phyloP scores from a whole-genome alignment of 2,329 filamentous ascomycete genomes.

The Penicillium griseofulvum region DNA sequence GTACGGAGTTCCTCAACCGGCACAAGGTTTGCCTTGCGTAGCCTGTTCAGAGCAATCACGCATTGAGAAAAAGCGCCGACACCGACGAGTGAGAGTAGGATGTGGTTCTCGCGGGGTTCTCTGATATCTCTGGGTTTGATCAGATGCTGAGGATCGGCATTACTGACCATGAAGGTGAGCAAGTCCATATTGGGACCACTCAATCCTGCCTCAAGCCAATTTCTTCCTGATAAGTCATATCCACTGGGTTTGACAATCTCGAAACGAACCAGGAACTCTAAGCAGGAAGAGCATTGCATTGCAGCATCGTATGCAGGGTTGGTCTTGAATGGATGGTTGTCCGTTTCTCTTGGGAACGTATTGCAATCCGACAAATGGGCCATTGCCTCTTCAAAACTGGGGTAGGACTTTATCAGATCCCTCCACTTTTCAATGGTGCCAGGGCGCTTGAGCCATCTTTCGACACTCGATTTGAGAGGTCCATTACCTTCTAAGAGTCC shows the following conservation, averaged over 20 bases:
- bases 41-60: not conserved
- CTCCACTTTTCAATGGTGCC: not conserved
- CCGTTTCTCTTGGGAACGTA: not conserved
- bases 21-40: not conserved
- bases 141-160: not conserved
- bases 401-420: not conserved
- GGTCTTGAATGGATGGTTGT: not conserved
- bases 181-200: slow-evolving; percentile 1
- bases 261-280: not conserved
- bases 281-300: not conserved
- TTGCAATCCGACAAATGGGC: not conserved
- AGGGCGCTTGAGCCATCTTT: not conserved
- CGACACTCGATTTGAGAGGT: not conserved
- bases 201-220: slow-evolving; percentile 2
- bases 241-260: not conserved
- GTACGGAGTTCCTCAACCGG: not conserved
- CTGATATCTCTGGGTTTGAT: not conserved
- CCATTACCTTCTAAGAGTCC: not conserved
- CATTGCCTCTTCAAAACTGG: not conserved
- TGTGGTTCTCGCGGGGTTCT: not conserved
- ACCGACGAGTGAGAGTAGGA: not conserved
- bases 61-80: not conserved
- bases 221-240: slow-evolving; percentile 3
- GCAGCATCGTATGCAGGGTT: slow-evolving; percentile 1
- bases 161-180: not conserved